phyloP scores from a whole-genome alignment of 1,139 yeast genomes.

The Kurtzmaniella quercitrusa region DNA sequence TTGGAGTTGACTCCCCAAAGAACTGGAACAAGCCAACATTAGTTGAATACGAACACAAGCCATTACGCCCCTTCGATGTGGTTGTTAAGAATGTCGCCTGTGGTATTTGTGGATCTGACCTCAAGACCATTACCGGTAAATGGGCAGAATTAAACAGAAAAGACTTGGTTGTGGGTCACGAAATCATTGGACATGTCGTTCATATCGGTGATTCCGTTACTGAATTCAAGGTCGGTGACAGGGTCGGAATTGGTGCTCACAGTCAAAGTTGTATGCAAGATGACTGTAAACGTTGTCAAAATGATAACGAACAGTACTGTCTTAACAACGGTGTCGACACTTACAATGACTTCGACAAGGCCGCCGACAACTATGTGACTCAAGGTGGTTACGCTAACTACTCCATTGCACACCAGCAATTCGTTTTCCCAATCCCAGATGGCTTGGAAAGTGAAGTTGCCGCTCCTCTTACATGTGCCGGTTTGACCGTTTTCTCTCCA shows the following conservation, averaged over 20 bases:
- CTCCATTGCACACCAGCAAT: constrained; percentile 49
- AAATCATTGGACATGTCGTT: constrained; percentile 53
- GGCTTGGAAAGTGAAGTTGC: constrained; percentile 41
- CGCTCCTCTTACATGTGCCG: constrained; percentile 68
- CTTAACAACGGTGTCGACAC: constrained; percentile 32
- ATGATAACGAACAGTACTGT: constrained; percentile 51
- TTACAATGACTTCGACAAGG: constrained; percentile 36
- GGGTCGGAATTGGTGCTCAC: constrained; percentile 63
- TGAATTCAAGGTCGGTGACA: constrained; percentile 48
- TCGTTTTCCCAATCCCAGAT: constrained; percentile 59
- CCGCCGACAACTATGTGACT: constrained; percentile 32
- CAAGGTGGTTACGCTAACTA: constrained; percentile 65
- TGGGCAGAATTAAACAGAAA: constrained; percentile 29
- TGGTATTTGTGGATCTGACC: constrained; percentile 63
- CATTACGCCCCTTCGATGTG: constrained; percentile 36
- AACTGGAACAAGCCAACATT: constrained; percentile 43
- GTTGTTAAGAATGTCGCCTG: constrained; percentile 46
- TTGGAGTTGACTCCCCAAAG: constrained; percentile 33
- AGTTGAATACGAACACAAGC: constrained; percentile 37
- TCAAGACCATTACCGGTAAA: constrained; percentile 45
- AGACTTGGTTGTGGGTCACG: constrained; percentile 42
- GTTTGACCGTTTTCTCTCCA: constrained; percentile 61
- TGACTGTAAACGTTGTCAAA: constrained; percentile 43
- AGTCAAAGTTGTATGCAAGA: constrained; percentile 40
- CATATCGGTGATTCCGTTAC: constrained; percentile 47